phyloP scores from a whole-genome alignment of 495 filamentous ascomycete genomes.

The Alectoria sarmentosa region DNA sequence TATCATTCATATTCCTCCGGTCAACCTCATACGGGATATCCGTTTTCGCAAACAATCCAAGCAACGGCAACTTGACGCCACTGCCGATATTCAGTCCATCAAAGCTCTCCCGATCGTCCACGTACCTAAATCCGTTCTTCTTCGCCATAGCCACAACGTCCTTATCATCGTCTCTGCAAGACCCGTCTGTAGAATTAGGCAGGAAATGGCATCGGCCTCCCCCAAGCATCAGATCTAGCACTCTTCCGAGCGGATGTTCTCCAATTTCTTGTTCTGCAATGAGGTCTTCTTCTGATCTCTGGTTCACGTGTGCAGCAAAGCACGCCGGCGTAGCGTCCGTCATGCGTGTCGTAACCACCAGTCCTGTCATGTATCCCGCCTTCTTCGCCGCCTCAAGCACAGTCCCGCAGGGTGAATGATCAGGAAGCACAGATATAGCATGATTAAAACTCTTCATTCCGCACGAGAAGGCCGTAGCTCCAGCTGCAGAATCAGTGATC shows the following conservation, averaged over 20 bases:
- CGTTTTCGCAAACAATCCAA: conserved; percentile 75
- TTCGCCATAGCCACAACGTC: conserved; percentile 62
- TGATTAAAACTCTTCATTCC: conserved; percentile 91
- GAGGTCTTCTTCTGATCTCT: conserved; percentile 71
- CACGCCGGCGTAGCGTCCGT: conserved; percentile 98
- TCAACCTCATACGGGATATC: conserved; percentile 95
- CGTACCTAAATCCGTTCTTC: conserved; percentile 73
- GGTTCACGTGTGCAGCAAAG: conserved; percentile 83
- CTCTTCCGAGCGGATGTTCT: conserved; percentile 73
- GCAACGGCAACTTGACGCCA: conserved; percentile 66
- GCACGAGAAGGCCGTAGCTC: conserved; percentile 93
- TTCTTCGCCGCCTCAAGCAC: conserved; percentile 91
- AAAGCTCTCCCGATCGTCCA: conserved; percentile 65
- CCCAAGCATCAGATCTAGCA: conserved; percentile 86
- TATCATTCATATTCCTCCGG: conserved; percentile 63
- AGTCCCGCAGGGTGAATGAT: conserved; percentile 81
- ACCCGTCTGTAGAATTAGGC: conserved; percentile 64
- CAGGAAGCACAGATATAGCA: conserved; percentile 82
- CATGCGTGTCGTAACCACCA: conserved; percentile 92
- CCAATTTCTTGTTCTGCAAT: conserved; percentile 91
- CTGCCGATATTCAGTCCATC: conserved; percentile 65
- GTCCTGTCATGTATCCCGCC: conserved; percentile 82
- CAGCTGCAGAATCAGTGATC: conserved; percentile 91
- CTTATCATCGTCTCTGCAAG: conserved; percentile 68
- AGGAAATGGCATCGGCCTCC: conserved; percentile 93